A percentile compares a stretch with the other conserved stretches of the same genome.
phyloP scores from a whole-genome alignment of 192 early-diverging fungal species.

The Coemansia sp. region DNA sequence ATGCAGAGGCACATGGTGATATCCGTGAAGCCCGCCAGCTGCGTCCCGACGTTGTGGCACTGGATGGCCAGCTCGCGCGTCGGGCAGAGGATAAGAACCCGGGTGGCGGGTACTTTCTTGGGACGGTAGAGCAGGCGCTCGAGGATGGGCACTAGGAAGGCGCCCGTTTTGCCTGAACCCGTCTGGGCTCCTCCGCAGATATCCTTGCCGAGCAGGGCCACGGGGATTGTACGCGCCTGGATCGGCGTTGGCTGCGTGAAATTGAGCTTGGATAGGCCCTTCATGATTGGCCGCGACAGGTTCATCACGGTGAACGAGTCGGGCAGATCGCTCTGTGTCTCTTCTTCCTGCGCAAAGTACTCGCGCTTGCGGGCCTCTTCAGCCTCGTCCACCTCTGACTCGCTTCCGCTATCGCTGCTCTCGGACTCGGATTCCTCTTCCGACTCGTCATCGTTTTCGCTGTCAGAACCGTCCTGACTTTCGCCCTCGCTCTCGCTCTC shows the following conservation, averaged over 20 bases:
- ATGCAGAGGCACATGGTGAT: slow-evolving; percentile 85
- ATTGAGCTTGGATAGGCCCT: slow-evolving; percentile 82
- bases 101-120: slow-evolving; percentile 67
- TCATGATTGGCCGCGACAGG: slow-evolving; percentile 92
- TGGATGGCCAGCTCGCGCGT: slow-evolving; percentile 98
- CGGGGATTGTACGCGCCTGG: slow-evolving; percentile 87
- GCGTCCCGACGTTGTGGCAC: slow-evolving; percentile 87
- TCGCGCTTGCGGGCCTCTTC: slow-evolving; percentile 51
- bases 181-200: slow-evolving; percentile 98
- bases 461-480: slow-evolving; percentile 10
- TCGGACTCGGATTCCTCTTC: slow-evolving; percentile 21
- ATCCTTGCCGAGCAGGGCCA: slow-evolving; percentile 93
- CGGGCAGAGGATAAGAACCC: slow-evolving; percentile 91
- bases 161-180: slow-evolving; percentile 97
- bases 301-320: slow-evolving; percentile 92
- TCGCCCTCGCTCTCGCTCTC: slow-evolving; percentile 17
- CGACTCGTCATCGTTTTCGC: slow-evolving; percentile 5
- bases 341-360: slow-evolving; percentile 47
- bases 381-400: slow-evolving; percentile 53
- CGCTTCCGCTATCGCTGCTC: slow-evolving; percentile 25
- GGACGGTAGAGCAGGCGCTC: slow-evolving; percentile 93
- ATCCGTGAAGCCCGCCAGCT: slow-evolving; percentile 85
- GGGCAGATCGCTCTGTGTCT: slow-evolving; percentile 49
- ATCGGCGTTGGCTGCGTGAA: slow-evolving; percentile 94
- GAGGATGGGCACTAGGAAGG: slow-evolving; percentile 93